Base-by-base conservation (phyloP, 169 alveolate genomes). In the Plasmodium ovale region DNA sequence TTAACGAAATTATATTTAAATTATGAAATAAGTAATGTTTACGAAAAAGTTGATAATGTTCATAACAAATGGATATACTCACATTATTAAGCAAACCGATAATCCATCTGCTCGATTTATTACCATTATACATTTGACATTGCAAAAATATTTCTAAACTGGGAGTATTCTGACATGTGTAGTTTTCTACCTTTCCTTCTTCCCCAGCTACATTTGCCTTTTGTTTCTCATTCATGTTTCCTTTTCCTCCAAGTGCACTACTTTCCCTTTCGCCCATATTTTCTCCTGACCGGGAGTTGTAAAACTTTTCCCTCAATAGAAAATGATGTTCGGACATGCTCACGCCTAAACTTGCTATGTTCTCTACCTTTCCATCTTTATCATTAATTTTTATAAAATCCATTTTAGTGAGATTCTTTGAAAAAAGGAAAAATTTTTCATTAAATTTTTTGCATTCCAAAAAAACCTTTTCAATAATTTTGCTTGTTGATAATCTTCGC, bases 371-470 rank as follows among this genome's bases (percentile, higher is more conserved):
- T 56, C 71, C 90, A 37, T 71, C 90, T 25, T 44, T 74, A 60
- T 74, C 68, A 31, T 60, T 60, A 39, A 82, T 82, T 65, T 82
- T 82, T 64, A 82, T 65, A 65, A 82, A 65, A 82, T 82, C 84
- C 23, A 82, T 27, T 82, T 82, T 82, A 31, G 37, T 27, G 6
- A 82, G 70, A 82, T 59, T 64, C 67, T 82, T 82, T 12, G 90
- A 82, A 35, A 82, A 82, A 39, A 82, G 33, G 10, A 82, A 68
- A 67, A 82, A 82, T 27, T 82, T 82, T 37, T 82, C 90, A 59
- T 69, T 82, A 82, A 53, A 68, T 82, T 82, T 82, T 82, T 82
- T 82, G 59, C 90, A 82, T 31, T 82, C 90, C 70, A 82, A 64
- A 67, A 82, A 59, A 23, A 53, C 90, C 29, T 69, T 82, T 68